Evolutionary conservation across 352 stramenopile genomes (phyloP).

Genomic region (Globisporangium lucens): DNA sequence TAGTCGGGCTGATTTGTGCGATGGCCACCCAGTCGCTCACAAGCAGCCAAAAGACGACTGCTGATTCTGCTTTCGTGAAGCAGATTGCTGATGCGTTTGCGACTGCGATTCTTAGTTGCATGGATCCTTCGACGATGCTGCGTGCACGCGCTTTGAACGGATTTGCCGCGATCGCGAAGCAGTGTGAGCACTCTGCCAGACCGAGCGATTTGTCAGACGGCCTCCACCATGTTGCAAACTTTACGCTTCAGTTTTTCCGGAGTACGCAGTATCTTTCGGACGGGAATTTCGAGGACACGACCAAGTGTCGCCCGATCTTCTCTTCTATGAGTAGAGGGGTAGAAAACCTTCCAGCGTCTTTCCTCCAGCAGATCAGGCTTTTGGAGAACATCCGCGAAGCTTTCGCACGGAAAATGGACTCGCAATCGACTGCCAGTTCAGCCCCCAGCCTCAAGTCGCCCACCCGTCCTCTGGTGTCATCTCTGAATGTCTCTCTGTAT

Average conservation of each 20-base stretch:
- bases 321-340: constrained; percentile 34
- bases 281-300: constrained; percentile 61
- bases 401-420: constrained; percentile 26
- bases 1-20: constrained; percentile 74
- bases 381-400: constrained; percentile 57
- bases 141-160: constrained; percentile 48
- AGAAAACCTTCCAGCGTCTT: constrained; percentile 61
- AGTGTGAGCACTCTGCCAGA: constrained; percentile 40
- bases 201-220: constrained; percentile 56
- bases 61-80: constrained; percentile 65
- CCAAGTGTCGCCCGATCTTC: constrained; percentile 53
- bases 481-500: constrained; percentile 11
- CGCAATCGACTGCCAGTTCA: constrained; percentile 10
- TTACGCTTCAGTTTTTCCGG: constrained; percentile 72
- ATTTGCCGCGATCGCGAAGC: constrained; percentile 54
- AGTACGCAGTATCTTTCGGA: constrained; percentile 55
- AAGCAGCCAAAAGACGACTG: constrained; percentile 51
- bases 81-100: constrained; percentile 70
- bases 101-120: constrained; percentile 69
- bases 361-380: constrained; percentile 68
- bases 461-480: neutral
- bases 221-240: constrained; percentile 72
- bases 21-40: constrained; percentile 76
- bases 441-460: constrained; percentile 13
- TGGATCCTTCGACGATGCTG: constrained; percentile 59